Conservation (phyloP, 257 asterid genomes). For the Nicotiana paniculata region DNA sequence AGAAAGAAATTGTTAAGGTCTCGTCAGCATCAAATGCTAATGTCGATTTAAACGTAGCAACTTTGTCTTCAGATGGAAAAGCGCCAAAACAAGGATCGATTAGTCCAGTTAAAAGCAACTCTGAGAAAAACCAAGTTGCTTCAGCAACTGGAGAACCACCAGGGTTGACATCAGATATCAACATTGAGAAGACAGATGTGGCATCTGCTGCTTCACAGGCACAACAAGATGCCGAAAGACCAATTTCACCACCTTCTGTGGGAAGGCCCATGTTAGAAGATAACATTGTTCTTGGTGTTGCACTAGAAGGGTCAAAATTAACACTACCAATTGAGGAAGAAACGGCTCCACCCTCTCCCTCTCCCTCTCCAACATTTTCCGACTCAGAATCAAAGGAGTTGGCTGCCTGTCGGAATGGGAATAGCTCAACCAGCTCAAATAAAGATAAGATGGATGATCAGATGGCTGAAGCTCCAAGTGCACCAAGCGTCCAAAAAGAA, state of each 20-base stretch:
- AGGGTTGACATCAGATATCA: conserved; percentile 16
- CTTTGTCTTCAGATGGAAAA: neutral
- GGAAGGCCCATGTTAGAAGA: conserved; percentile 46
- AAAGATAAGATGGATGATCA: conserved; percentile 27
- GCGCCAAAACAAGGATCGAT: neutral
- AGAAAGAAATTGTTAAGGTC: neutral
- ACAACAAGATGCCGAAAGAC: conserved; percentile 25
- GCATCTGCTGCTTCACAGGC: conserved; percentile 8
- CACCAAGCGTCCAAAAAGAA: conserved; percentile 20
- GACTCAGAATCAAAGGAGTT: conserved; percentile 20
- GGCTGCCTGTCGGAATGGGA: conserved; percentile 24
- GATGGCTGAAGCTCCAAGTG: conserved; percentile 9
- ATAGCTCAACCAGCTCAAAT: conserved; percentile 1
- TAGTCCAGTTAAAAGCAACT: conserved; percentile 8
- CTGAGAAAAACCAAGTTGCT: conserved; percentile 12
- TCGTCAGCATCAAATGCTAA: conserved; percentile 6
- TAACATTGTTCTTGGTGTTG: conserved; percentile 92
- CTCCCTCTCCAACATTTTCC: conserved; percentile 7
- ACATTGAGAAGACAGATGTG: conserved; percentile 2
- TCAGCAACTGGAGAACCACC: conserved; percentile 8
- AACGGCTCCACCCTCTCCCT: conserved; percentile 15
- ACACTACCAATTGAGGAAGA: conserved; percentile 92
- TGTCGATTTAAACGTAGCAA: conserved; percentile 4
- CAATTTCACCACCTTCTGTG: conserved; percentile 23
- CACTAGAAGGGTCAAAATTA: conserved; percentile 90